Base-by-base conservation (phyloP, 768 basidiomycete genomes). In the Boletus reticulatus region DNA sequence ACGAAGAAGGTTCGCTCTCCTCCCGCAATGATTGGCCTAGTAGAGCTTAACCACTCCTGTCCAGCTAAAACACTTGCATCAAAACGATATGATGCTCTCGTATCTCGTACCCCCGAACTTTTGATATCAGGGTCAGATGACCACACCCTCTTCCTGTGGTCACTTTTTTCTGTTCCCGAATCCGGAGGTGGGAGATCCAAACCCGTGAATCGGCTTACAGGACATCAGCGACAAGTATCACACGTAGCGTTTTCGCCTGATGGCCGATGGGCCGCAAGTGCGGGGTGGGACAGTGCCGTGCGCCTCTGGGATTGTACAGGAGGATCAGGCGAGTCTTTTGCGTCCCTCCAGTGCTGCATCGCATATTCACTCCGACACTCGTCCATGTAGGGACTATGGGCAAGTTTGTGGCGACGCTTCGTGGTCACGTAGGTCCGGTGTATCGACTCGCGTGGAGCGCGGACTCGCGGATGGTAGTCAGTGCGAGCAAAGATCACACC, bases 91-190 rank as follows among this genome's bases (percentile, higher is more conserved):
- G 85, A 87, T 34, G 75, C 78, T 7, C 78, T 92, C 53, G 78
- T 89, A 19, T 74, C 80, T 31, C 78, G 67, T 14, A 74, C 72
- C 1, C 87, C 92, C 12, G 95, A 98, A 70, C 78, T 92, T 5
- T 77, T 96, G 60, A 96, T 98, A 69, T 93, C 94, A 6, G 95
- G 94, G 20, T 98, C 95, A 4, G 95, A 99, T 69, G 96, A 99
- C 70, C 96, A 98, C 71, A 99, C 96, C 0, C 84, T 98, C 48
- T 98, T 95, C 82, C 82, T 99, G 13, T 98, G 94, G 96, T 89
- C 92, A 32, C 76, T 87, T 41, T 89, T 93, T 77, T 76, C 78
- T 29, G 19, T 11, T 12, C 62, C 75, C 43, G 60, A 63, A 32
- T 51, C 69, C 10, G 65, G 43, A 37, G 72, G 73, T 19, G 76